A percentile compares a stretch with the other conserved stretches of the same genome.
These are phyloP conservation scores for Lenzites betulinus DNA, from an alignment of 768 basidiomycete genomes.

Conservation along the genomic window DNA sequence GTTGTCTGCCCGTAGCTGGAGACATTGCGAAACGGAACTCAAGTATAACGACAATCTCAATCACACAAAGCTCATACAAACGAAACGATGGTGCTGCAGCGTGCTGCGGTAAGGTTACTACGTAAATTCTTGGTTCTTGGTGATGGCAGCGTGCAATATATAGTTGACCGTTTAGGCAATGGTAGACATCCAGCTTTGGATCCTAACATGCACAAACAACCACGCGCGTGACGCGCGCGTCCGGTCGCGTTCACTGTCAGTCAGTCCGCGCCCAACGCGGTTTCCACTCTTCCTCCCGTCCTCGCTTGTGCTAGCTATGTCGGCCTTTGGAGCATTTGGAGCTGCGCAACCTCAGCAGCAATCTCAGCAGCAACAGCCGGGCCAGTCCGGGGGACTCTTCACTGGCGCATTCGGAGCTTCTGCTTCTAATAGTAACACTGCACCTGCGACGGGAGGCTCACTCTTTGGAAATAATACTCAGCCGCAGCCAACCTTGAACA, in stretches of 20 bases:
- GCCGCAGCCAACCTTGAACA: not conserved
- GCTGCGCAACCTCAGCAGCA: conserved; percentile 18
- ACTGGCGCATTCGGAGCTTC: not conserved
- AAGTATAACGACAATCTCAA: not conserved
- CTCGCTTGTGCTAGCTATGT: conserved; percentile 5
- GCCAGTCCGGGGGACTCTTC: not conserved
- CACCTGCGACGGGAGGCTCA: conserved; percentile 10
- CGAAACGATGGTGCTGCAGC: not conserved
- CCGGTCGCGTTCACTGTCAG: not conserved
- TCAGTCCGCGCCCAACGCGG: not conserved
- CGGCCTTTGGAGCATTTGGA: conserved; percentile 23
- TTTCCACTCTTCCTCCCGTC: not conserved
- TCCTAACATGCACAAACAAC: conserved; percentile 9
- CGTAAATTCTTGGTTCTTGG: no score
- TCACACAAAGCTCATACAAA: not conserved
- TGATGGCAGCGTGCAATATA: no score
- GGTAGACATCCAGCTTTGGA: not conserved
- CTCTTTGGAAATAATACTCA: conserved; percentile 16
- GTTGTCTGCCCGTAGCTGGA: not conserved
- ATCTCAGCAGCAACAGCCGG: conserved; percentile 24
- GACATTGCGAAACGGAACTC: not conserved
- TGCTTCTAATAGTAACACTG: not conserved
- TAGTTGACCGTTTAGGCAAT: no score
- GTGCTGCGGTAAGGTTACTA: conserved; percentile 3
- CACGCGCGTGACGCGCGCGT: not conserved